Base-by-base conservation (phyloP, 208 protist species). In the Leptomonas seymouri region DNA sequence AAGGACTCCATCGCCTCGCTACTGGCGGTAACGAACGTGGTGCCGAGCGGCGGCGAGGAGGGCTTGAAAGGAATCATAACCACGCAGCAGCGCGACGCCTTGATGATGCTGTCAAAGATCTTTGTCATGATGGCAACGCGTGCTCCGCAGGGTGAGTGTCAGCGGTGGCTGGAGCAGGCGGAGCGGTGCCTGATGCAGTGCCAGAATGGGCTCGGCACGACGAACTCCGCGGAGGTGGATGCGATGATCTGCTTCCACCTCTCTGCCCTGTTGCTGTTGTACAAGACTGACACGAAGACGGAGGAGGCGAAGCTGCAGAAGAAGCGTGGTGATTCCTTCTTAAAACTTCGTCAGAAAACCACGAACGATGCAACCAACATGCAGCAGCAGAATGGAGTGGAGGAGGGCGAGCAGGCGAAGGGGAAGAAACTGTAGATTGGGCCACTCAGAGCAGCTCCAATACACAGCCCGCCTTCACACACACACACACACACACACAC, bases 51-150 rank as follows among this genome's bases (percentile, higher is more conserved):
- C 8, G 78, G 69, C 23, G 84, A 88, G 23, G 81, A 82, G 67
- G 87, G 84, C 23, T 69, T 93, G 74, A 80, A 74, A n/a, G 65
- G 73, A 61, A 82, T 87, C 42, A 85, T 96, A 15, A 81, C 78
- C 28, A 72, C 64, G 25, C 91, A 96, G 73, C 91, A 93, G 80
- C 78, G 85, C 16, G 85, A 94, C 50, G 90, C 86, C 9, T 75
- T 96, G 34, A 68, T 84, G 63, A 70, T 93, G 62, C 69, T 96
- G 25, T 83, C 84, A 27, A 85, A 84, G 63, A 76, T 92, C 7
- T 93, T 92, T 64, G 83, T 96, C 34, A 86, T 93, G 48, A 96
- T 96, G 88, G 91, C 91, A 21, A 81, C 87, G 54, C 84, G 91
- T 4, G 78, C 87, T 4, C 90, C 90, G 16, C 76, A 86, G 71